phyloP scores from a whole-genome alignment of 2,329 filamentous ascomycete species.

The Fusarium burgessii region DNA sequence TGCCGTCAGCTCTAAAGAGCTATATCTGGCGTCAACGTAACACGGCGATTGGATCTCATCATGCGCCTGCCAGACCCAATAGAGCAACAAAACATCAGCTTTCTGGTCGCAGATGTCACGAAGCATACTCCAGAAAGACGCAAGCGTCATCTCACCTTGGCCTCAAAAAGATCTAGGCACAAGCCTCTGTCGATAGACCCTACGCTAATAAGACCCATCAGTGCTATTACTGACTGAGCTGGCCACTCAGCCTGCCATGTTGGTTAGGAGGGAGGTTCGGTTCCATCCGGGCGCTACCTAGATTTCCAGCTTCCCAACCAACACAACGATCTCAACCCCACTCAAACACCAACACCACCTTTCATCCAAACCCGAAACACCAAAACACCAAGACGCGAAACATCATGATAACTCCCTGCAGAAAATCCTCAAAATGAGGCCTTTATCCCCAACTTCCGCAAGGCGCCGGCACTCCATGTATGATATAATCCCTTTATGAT shows the following conservation, averaged over 20 bases:
- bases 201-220: constrained; percentile 22
- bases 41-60: constrained; percentile 30
- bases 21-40: constrained; percentile 19
- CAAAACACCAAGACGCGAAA: constrained; percentile 42
- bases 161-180: constrained; percentile 17
- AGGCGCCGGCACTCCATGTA: constrained; percentile 13
- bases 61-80: constrained; percentile 29
- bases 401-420: constrained; percentile 27
- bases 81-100: not conserved
- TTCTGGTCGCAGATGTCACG: constrained; percentile 13
- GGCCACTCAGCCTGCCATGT: constrained; percentile 35
- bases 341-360: constrained; percentile 21
- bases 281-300: constrained; percentile 39
- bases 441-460: constrained; percentile 16
- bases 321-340: constrained; percentile 18
- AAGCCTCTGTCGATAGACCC: not conserved
- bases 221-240: constrained; percentile 16
- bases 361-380: constrained; percentile 21
- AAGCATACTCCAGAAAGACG: not conserved
- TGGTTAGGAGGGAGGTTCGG: constrained; percentile 34
- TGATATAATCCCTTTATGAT: constrained; percentile 21
- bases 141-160: constrained; percentile 21
- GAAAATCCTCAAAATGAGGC: constrained; percentile 3
- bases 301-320: constrained; percentile 14
- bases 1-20: constrained; percentile 7